Base-by-base conservation (phyloP, 331 rosid genomes). In the Acacia pycnantha region DNA sequence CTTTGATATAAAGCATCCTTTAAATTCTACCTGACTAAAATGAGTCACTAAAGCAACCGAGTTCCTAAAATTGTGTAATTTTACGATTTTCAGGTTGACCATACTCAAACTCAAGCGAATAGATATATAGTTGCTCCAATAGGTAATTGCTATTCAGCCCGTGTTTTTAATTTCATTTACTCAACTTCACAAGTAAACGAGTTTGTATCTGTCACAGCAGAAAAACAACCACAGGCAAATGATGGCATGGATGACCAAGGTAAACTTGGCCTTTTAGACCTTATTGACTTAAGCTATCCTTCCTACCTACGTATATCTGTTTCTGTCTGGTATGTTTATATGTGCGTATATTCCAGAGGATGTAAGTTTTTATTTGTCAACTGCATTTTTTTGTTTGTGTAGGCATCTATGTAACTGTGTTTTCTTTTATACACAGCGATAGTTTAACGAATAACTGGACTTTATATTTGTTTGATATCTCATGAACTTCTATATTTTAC, bases 81-180 rank as follows among this genome's bases (percentile, higher is more conserved):
- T 77, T 77, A 62, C 58, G 67, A 82, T 21, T 77, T 79, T 59
- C 90, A 92, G 97, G 89, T 87, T 77, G 88, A 87, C 83, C 89
- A 88, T 70, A 84, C 93, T 61, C 93, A 85, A 78, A 84, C 93
- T 61, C 93, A 85, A 78, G 93, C 89, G 70, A 82, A 88, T 83
- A 90, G 73, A 53, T 93, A 90, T 77, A 73, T 91, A 78, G 92
- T 93, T 82, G 97, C 91, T 58, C 98, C 94, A 44, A 84, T 82
- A 66, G 97, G 99, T 93, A 90, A 75, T 77, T 73, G 70, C 75
- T 92, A 46, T 70, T n/a, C 35, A 50, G 35, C 41, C 33, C 76
- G 58, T 33, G 62, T 74, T 70, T 29, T 10, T 24, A 41, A 10
- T 40, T 75, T 73, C 26, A 37, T 70, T 54, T 82, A 62, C 66